These are phyloP conservation scores for Plectosphaerella sp. DNA, from an alignment of 2,329 filamentous ascomycete genomes.

Conservation along the genomic window DNA sequence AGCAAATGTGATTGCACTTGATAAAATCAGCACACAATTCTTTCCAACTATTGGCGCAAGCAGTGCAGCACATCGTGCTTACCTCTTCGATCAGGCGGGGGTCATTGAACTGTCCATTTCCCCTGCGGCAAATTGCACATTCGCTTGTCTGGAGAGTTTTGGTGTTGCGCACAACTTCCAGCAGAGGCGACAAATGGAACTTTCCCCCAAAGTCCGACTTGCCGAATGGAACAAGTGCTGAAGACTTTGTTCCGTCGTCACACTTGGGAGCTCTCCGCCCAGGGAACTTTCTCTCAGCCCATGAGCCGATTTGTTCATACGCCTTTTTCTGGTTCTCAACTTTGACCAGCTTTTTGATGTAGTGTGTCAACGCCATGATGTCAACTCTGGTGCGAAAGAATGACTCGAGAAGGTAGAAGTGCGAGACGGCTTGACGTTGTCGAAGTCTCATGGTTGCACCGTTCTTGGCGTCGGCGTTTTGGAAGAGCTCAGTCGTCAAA, in stretches of 20 bases:
- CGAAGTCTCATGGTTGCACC: slow-evolving; percentile 1
- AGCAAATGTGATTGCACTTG: slow-evolving; percentile 29
- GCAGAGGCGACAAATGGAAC: slow-evolving; percentile 12
- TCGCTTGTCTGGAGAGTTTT: neutral
- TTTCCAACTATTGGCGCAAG: too few relatives aligned
- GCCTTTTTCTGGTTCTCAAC: neutral
- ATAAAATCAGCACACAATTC: too few relatives aligned
- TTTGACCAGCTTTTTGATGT: neutral
- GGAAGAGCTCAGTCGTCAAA: slow-evolving; percentile 3
- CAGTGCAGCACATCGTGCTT: too few relatives aligned
- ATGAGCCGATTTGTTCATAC: slow-evolving; percentile 4
- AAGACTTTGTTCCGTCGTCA: neutral
- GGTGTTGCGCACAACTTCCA: slow-evolving; percentile 11
- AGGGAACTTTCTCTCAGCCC: slow-evolving; percentile 1
- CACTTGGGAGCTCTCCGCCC: neutral
- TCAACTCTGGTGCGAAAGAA: slow-evolving; percentile 7
- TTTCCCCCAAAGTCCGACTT: slow-evolving; percentile 11
- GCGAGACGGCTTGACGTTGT: slow-evolving; percentile 18
- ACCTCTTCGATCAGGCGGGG: neutral
- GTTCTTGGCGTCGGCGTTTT: neutral
- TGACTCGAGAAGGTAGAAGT: slow-evolving; percentile 21
- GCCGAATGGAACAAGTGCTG: slow-evolving; percentile 1
- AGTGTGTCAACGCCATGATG: neutral
- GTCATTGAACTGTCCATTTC: neutral
- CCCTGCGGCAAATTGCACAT: neutral